Evolutionary conservation across 441 rosid genomes (phyloP).

Genomic region (Arabidopsis hybrid): DNA sequence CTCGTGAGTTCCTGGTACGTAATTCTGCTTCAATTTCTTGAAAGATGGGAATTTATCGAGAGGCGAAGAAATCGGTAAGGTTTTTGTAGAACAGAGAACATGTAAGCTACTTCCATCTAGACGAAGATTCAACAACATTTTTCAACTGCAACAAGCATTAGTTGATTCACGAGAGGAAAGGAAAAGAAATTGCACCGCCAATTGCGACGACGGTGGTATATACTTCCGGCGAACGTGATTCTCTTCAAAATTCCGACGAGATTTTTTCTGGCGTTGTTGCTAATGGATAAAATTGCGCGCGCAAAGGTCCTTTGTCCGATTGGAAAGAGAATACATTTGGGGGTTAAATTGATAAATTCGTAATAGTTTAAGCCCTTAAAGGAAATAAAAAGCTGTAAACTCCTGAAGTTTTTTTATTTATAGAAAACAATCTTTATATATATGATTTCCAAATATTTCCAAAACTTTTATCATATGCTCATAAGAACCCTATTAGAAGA

Average conservation of each 20-base stretch:
- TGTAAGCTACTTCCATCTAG: conserved; percentile 56
- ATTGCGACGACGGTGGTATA: background rate
- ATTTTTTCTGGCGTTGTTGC: background rate
- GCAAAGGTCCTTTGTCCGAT: conserved; percentile 7
- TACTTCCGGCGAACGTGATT: conserved; percentile 7
- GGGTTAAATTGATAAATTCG: background rate
- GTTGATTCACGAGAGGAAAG: background rate
- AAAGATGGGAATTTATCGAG: conserved; percentile 49
- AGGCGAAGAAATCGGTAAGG: conserved; percentile 51
- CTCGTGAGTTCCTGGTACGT: conserved; percentile 47
- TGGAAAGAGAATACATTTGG: background rate
- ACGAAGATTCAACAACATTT: conserved; percentile 67
- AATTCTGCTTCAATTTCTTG: conserved; percentile 44
- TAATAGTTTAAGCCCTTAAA: background rate
- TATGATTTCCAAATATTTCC: background rate
- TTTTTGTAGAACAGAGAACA: conserved; percentile 51
- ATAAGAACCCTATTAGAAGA: background rate
- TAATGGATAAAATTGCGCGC: conserved; percentile 40
- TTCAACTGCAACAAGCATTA: conserved; percentile 27
- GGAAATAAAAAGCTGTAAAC: background rate
- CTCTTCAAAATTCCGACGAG: conserved; percentile 25
- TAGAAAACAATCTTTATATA: too few relatives aligned
- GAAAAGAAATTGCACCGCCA: background rate
- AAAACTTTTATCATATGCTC: background rate
- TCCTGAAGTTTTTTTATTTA: too few relatives aligned